Conservation (phyloP, 2,329 filamentous ascomycete genomes). For the Aspergillus novofumigatus region DNA sequence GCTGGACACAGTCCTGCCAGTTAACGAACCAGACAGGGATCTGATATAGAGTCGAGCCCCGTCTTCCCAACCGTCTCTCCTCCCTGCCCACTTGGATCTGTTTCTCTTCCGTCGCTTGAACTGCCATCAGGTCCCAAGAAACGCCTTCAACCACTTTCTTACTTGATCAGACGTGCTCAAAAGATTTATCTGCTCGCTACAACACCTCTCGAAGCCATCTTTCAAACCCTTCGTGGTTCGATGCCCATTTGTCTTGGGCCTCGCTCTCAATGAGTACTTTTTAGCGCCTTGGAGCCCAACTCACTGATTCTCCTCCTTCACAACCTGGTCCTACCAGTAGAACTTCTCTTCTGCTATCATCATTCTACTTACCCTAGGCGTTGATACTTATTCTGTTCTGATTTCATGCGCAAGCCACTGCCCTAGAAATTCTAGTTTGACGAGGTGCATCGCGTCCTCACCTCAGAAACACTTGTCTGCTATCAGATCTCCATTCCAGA, state of each 20-base stretch:
- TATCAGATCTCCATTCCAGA: neutral
- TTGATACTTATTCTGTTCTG: neutral
- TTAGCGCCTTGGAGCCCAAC: conserved; percentile 28
- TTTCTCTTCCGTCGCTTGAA: conserved; percentile 1
- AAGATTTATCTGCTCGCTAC: neutral
- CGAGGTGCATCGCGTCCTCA: neutral
- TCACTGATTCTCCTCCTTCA: conserved; percentile 16
- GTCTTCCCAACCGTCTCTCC: conserved; percentile 9
- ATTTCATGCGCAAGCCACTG: neutral
- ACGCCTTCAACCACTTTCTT: neutral
- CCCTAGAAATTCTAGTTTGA: neutral
- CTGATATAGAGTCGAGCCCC: conserved; percentile 14
- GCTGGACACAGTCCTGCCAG: conserved; percentile 4
- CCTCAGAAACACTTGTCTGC: neutral
- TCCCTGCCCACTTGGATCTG: neutral
- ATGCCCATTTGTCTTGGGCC: neutral
- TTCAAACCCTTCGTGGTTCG: neutral
- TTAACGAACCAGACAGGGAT: conserved; percentile 10
- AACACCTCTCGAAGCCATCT: neutral
- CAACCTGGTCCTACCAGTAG: conserved; percentile 18
- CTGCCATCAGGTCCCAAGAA: neutral
- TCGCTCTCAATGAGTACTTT: conserved; percentile 10
- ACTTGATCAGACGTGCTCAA: neutral
- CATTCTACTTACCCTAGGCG: neutral
- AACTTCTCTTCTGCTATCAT: conserved; percentile 3